Conservation (phyloP, 257 asterid species). For the Anisodus tanguticus region DNA sequence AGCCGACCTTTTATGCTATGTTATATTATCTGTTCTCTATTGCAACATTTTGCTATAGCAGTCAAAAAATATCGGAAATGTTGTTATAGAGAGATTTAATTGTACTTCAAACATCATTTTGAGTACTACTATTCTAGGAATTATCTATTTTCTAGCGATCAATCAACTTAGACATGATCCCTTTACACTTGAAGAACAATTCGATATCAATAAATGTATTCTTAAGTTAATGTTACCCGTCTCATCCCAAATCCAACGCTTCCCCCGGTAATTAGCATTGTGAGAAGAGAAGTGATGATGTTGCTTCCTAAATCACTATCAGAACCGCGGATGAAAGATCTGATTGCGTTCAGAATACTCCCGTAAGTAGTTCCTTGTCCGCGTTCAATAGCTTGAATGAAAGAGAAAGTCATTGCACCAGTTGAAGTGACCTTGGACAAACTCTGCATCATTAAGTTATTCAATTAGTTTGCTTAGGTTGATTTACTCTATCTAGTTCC, state of each 20-base stretch:
- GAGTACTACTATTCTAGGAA: background rate
- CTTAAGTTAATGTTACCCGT: constrained; percentile 56
- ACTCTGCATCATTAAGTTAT: constrained; percentile 48
- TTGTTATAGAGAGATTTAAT: too few species aligned
- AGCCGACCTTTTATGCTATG: too few species aligned
- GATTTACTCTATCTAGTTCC: background rate
- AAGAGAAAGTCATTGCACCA: constrained; percentile 93
- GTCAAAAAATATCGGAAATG: too few species aligned
- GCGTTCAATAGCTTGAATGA: constrained; percentile 85
- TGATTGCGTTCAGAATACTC: constrained; percentile 70
- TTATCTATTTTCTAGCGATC: background rate
- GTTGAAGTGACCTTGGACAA: constrained; percentile 86
- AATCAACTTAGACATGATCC: background rate
- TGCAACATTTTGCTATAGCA: too few species aligned
- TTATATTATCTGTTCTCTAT: too few species aligned
- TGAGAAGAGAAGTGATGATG: constrained; percentile 57
- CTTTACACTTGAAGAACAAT: background rate
- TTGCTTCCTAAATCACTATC: constrained; percentile 56
- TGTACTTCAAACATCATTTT: background rate
- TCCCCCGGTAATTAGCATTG: constrained; percentile 86
- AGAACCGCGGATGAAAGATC: constrained; percentile 67
- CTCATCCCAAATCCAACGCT: constrained; percentile 42
- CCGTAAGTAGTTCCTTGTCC: constrained; percentile 84
- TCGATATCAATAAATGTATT: background rate
- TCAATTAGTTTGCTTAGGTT: background rate